Evolutionary conservation across 2,329 filamentous ascomycete genomes (phyloP).

Genomic region (Coccinonectria pachysandricola): DNA sequence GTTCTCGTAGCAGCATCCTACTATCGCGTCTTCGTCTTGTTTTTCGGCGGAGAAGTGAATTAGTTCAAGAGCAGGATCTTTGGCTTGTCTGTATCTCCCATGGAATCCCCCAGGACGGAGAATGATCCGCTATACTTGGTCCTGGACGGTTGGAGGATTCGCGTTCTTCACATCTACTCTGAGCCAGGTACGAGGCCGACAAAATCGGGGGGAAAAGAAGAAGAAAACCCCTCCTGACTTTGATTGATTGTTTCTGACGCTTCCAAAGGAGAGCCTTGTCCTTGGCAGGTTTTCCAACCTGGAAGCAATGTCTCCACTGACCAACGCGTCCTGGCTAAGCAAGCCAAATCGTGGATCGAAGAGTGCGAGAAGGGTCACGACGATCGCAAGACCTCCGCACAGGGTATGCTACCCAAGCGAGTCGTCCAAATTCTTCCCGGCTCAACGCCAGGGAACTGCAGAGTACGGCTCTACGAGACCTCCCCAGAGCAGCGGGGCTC

Average conservation of each 20-base stretch:
- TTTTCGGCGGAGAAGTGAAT: conserved; percentile 2
- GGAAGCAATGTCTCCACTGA: conserved; percentile 1
- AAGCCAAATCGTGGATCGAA: conserved; percentile 5
- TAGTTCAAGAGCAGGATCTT: conserved; percentile 1
- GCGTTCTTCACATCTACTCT: conserved; percentile 5
- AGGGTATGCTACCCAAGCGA: conserved; percentile 2
- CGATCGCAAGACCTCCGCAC: conserved; percentile 1
- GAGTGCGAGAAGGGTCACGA: conserved; percentile 5
- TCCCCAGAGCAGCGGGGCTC: conserved; percentile 1
- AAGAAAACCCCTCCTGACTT: too few species aligned
- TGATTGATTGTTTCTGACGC: too few species aligned
- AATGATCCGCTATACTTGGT: conserved; percentile 3
- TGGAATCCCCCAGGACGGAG: conserved; percentile 2
- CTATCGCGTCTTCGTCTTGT: conserved; percentile 3
- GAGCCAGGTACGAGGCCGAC: conserved; percentile 1
- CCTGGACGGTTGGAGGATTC: conserved; percentile 3
- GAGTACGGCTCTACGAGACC: conserved; percentile 3
- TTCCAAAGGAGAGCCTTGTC: conserved; percentile 4
- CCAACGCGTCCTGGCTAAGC: conserved; percentile 1
- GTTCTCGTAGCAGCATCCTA: conserved; percentile 1
- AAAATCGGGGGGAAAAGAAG: too few species aligned
- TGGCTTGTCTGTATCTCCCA: conserved; percentile 4
- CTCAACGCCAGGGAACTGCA: conserved; percentile 2
- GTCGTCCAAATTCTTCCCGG: conserved; percentile 5
- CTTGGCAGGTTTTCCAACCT: conserved; percentile 2